These are phyloP conservation scores for Myriosclerotinia curreyana DNA, from an alignment of 2,329 filamentous ascomycete genomes.

Conservation along the genomic window DNA sequence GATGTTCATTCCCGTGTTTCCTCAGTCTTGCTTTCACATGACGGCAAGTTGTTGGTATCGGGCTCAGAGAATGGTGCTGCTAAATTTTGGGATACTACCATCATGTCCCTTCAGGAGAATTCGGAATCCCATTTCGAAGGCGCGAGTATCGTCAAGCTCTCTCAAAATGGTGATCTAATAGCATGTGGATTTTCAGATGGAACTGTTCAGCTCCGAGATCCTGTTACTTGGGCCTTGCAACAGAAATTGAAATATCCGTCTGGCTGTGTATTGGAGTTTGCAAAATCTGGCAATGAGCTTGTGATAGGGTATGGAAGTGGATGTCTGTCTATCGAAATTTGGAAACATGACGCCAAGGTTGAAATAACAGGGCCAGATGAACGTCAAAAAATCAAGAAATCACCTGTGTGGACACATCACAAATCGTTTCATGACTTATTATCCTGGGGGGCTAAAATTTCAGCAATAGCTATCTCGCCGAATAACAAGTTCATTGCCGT, in stretches of 20 bases:
- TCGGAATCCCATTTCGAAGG: neutral
- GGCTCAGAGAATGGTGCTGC: neutral
- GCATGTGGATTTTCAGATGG: neutral
- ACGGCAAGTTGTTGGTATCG: neutral
- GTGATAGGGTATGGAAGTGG: neutral
- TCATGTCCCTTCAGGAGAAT: neutral
- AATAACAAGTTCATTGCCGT: neutral
- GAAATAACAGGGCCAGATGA: neutral
- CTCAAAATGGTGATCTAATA: neutral
- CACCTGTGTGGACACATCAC: neutral
- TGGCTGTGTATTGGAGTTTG: neutral
- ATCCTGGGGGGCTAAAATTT: neutral
- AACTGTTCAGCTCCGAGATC: conserved; percentile 19
- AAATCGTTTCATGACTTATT: neutral
- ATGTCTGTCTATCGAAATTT: neutral
- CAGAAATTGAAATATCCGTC: conserved; percentile 21
- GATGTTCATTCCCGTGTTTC: neutral
- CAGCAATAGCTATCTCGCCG: neutral
- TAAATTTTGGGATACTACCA: neutral
- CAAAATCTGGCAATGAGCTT: neutral
- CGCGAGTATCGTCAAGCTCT: neutral
- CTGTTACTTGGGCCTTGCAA: conserved; percentile 16
- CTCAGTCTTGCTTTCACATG: neutral
- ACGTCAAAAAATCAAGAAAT: neutral
- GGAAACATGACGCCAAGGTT: neutral